Percentiles rank a stretch among this genome's conserved stretches.
Conservation (phyloP, 1,139 yeast genomes). For the Suhomyces terraborum region DNA sequence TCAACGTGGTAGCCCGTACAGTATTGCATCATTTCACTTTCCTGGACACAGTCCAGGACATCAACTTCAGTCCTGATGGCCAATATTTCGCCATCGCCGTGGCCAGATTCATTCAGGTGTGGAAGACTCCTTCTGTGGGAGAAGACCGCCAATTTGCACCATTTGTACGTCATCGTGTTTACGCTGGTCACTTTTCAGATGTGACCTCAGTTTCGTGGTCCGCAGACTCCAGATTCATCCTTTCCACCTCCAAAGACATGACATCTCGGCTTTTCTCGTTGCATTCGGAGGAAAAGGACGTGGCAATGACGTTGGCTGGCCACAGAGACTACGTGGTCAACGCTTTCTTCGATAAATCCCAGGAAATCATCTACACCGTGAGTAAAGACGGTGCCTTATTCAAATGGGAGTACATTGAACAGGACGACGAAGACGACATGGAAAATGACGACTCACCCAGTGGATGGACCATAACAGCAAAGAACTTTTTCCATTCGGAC, state of each 20-base stretch:
- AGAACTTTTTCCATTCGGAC: constrained; percentile 72
- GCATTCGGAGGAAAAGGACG: constrained; percentile 70
- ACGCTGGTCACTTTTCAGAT: constrained; percentile 91
- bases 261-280: constrained; percentile 87
- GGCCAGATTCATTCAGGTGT: constrained; percentile 82
- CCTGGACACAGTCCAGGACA: constrained; percentile 70
- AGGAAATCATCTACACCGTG: constrained; percentile 86
- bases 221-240: constrained; percentile 79
- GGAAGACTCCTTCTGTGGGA: constrained; percentile 83
- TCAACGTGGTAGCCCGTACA: constrained; percentile 77
- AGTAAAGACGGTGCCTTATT: constrained; percentile 95
- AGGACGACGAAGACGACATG: constrained; percentile 36
- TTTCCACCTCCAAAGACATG: constrained; percentile 87
- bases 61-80: constrained; percentile 90
- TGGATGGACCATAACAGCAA: constrained; percentile 84
- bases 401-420: constrained; percentile 78
- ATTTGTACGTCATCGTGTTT: constrained; percentile 83
- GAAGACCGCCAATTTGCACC: constrained; percentile 93
- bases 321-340: constrained; percentile 86
- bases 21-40: constrained; percentile 96
- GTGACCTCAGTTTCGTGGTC: constrained; percentile 86
- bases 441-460: constrained; percentile 25
- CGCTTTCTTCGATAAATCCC: constrained; percentile 83
- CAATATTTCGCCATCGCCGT: constrained; percentile 81
- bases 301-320: constrained; percentile 86